phyloP scores from a whole-genome alignment of 1,139 yeast species.

The Diutina ranongensis region DNA sequence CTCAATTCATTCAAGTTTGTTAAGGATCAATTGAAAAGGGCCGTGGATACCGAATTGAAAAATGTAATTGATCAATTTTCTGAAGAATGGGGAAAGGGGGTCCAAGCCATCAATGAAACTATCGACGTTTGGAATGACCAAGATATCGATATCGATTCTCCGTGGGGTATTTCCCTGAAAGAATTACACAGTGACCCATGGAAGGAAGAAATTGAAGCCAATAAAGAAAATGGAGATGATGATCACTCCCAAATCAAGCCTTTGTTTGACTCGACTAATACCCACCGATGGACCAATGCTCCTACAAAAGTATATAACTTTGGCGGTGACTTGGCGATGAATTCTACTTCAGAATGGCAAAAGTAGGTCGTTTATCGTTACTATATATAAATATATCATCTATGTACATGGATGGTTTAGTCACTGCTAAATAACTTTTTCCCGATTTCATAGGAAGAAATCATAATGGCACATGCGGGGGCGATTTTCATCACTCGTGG shows the following conservation, averaged over 20 bases:
- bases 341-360: not conserved
- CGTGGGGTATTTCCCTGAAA: too few relatives aligned
- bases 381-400: not conserved
- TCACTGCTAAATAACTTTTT: conserved; percentile 43
- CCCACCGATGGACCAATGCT: not conserved
- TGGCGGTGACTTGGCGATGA: not conserved
- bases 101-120: not conserved
- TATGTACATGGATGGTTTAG: not conserved
- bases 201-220: too few relatives aligned
- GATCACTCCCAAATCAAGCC: not conserved
- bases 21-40: not conserved
- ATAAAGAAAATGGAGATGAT: not conserved
- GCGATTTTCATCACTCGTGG: conserved; percentile 89
- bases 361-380: not conserved
- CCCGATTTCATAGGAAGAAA: conserved; percentile 85
- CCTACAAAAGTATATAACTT: not conserved
- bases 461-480: conserved; percentile 98
- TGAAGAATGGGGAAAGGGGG: not conserved
- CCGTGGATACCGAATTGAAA: not conserved
- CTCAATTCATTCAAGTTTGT: conserved; percentile 1
- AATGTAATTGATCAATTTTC: not conserved
- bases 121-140: not conserved
- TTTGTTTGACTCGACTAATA: not conserved
- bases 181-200: too few relatives aligned
- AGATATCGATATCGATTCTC: not conserved